These are phyloP conservation scores for Gomphus bonarii DNA, from an alignment of 1,284 basidiomycete species.

Conservation along the genomic window DNA sequence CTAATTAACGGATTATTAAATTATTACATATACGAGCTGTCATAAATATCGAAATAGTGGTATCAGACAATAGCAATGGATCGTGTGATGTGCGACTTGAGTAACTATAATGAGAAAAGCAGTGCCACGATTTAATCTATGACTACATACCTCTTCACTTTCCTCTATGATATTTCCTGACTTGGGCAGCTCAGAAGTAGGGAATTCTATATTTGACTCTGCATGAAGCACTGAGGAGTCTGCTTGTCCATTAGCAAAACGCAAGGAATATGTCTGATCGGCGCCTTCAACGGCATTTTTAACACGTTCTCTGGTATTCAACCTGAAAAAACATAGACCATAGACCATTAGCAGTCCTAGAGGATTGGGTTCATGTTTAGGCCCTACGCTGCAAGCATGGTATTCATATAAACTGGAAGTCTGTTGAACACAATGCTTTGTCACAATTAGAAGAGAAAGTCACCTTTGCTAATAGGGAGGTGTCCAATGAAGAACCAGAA, in stretches of 20 bases:
- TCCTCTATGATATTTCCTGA: neutral
- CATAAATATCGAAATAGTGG: neutral
- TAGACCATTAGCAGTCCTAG: neutral
- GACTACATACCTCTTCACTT: neutral
- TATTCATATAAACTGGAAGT: neutral
- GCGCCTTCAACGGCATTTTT: neutral
- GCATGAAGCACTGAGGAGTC: neutral
- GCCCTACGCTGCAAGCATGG: neutral
- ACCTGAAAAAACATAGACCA: neutral
- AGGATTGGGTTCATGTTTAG: neutral
- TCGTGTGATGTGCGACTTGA: neutral
- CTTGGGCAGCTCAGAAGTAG: neutral
- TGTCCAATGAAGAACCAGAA: neutral
- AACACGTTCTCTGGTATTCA: neutral
- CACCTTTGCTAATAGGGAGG: neutral
- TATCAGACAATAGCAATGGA: neutral
- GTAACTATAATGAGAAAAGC: neutral
- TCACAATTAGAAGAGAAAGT: neutral
- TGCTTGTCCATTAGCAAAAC: neutral
- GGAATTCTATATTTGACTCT: neutral
- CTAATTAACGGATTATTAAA: too few relatives aligned
- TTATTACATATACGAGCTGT: too few relatives aligned
- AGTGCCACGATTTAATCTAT: neutral
- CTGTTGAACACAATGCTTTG: neutral
- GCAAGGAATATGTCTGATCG: neutral